Percentiles rank a stretch among this genome's conserved stretches.
phyloP scores from a whole-genome alignment of 1,284 basidiomycete species.

The Trametes versicolor region DNA sequence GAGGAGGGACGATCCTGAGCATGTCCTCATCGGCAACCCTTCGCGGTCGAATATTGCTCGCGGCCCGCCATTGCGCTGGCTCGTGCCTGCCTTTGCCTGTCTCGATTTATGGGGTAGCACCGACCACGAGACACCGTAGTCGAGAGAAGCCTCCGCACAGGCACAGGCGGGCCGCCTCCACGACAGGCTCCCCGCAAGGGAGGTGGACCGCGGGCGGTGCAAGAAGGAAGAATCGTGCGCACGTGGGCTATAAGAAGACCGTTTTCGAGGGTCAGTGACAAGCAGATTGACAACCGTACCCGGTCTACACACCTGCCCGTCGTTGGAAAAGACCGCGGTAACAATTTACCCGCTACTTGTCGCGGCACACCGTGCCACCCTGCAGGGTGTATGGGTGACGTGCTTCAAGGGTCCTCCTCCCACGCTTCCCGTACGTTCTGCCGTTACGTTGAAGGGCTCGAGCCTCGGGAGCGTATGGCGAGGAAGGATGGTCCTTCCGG shows the following conservation, averaged over 20 bases:
- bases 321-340: slow-evolving; percentile 14
- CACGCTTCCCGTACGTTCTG: not conserved
- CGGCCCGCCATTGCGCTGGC: slow-evolving; percentile 3
- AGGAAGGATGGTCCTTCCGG: not conserved
- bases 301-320: slow-evolving; percentile 16
- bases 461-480: not conserved
- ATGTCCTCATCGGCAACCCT: slow-evolving; percentile 3
- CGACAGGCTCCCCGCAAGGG: slow-evolving; percentile 3
- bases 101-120: slow-evolving; percentile 4
- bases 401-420: not conserved
- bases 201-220: slow-evolving; percentile 6
- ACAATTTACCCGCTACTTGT: slow-evolving; percentile 2
- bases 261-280: slow-evolving; percentile 8
- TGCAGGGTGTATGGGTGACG: not conserved
- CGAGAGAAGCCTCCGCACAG: slow-evolving; percentile 9
- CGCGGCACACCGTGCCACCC: not conserved
- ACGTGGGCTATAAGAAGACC: slow-evolving; percentile 22
- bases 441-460: not conserved
- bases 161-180: slow-evolving; percentile 16
- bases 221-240: not conserved
- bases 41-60: slow-evolving; percentile 5
- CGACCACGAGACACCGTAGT: slow-evolving; percentile 8
- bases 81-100: slow-evolving; percentile 7
- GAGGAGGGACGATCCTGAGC: slow-evolving; percentile 30
- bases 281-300: slow-evolving; percentile 9